Base-by-base conservation (phyloP, 2,329 filamentous ascomycete species). In the Xylariales sp. region DNA sequence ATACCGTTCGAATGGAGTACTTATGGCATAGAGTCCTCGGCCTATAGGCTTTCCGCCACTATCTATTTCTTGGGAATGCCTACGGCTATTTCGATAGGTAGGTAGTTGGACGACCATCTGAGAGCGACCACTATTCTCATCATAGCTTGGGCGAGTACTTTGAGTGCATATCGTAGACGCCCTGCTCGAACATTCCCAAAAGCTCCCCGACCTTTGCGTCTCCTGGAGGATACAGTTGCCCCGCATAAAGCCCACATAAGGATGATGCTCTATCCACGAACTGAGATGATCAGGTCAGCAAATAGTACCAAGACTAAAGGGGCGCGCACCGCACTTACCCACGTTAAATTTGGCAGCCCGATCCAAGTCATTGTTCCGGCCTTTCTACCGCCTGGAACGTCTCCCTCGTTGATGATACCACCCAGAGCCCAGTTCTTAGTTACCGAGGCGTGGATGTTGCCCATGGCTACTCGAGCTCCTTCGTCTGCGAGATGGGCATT, bases 281-380 rank as follows among this genome's bases (percentile, higher is more conserved):
- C 71, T 73, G 41, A 39, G 8, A 39, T 16, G 23, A 39, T 32
- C 52, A 36, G 39, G 53, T 72, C 43, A 70, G 65, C 28, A 69
- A 60, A 53, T 14, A 46, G 12, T 23, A 18, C 12, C 43, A 52
- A 50, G 16, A 52, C 8, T 12, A 14, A 58, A 12, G 18, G 14
- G 4, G 12, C 8, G 32, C 45, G 30, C 10, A 12, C 5, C 4
- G 30, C 34, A 68, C 68, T 67, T n/a, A 67, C 71, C 71, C 71
- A 73, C 30, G 36, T 34, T 5, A 72, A 28, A 65, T 72, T 73
- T 12, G 71, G 71, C 45, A 72, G 36, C 5, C 71, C 71, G 1
- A 56, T 56, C 71, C 71, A 73, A 32, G 70, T 71, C 71, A 73
- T 73, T 3, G 71, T 46, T 41, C 71, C 71, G 3, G 65, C 64